A percentile compares a stretch with the other conserved stretches of the same genome.
Conservation (phyloP, 257 asterid species). For the Solanum peruvianum region DNA sequence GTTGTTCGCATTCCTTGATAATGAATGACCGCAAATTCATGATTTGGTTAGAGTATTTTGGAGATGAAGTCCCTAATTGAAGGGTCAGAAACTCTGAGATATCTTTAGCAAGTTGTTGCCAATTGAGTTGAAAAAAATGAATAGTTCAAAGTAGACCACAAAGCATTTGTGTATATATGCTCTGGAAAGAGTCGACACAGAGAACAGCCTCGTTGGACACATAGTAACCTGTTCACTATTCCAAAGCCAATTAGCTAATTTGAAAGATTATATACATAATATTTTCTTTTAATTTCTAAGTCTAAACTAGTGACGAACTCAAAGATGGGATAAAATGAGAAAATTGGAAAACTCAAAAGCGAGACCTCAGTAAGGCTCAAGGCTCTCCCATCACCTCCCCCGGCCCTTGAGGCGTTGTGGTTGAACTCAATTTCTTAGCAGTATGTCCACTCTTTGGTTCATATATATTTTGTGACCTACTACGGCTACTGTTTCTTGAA, state of each 20-base stretch:
- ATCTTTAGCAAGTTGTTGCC: conserved; percentile 48
- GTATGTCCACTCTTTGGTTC: too few relatives aligned
- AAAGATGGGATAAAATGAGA: conserved; percentile 57
- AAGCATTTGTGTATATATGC: conserved; percentile 69
- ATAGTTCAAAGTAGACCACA: conserved; percentile 75
- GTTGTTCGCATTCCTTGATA: conserved; percentile 35
- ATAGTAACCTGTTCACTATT: conserved; percentile 20
- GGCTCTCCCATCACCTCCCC: too few relatives aligned
- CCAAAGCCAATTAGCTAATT: neutral
- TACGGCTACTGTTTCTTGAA: too few relatives aligned
- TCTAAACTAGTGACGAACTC: conserved; percentile 73
- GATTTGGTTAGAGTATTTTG: conserved; percentile 26
- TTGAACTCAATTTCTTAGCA: too few relatives aligned
- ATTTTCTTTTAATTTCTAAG: neutral
- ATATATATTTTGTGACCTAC: too few relatives aligned
- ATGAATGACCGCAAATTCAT: conserved; percentile 30
- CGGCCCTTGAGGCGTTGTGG: neutral
- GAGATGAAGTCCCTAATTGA: conserved; percentile 19
- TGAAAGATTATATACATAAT: neutral
- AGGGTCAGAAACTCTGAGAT: conserved; percentile 28
- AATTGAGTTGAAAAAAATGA: conserved; percentile 56
- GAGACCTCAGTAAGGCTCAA: too few relatives aligned
- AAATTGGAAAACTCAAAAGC: conserved; percentile 34
- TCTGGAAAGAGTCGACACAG: conserved; percentile 54
- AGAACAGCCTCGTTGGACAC: conserved; percentile 62